These are phyloP conservation scores for Pythium brassicae DNA, from an alignment of 352 stramenopile species.

Conservation along the genomic window DNA sequence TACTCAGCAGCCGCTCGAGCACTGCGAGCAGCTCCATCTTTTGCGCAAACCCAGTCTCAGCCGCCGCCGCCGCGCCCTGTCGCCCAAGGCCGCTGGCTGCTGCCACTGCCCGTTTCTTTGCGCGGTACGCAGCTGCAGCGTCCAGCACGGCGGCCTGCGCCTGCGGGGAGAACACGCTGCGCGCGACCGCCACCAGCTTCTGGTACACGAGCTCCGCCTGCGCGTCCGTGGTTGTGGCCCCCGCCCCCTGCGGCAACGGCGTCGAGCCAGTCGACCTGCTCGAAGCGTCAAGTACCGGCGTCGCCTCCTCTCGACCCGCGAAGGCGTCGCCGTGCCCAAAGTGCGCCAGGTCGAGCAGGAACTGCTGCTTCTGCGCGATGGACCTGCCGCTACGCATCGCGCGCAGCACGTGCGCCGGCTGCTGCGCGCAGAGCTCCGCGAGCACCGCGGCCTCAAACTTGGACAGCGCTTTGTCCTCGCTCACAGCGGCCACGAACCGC, in stretches of 20 bases:
- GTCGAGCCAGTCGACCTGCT: not conserved
- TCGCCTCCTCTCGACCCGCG: not conserved
- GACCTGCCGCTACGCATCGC: conserved; percentile 24
- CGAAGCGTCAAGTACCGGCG: not conserved
- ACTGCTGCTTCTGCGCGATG: conserved; percentile 44
- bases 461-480: conserved; percentile 33
- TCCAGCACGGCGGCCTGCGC: conserved; percentile 45
- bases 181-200: conserved; percentile 48
- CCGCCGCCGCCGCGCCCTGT: not conserved
- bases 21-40: conserved; percentile 46
- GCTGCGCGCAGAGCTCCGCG: conserved; percentile 38
- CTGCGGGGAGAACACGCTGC: conserved; percentile 48
- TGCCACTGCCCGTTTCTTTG: conserved; percentile 3
- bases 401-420: conserved; percentile 25
- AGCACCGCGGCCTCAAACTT: conserved; percentile 45
- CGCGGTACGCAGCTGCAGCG: conserved; percentile 27
- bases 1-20: conserved; percentile 52
- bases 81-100: too few species aligned
- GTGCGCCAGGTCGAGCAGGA: conserved; percentile 28
- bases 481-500: conserved; percentile 30
- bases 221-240: conserved; percentile 11
- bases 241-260: not conserved
- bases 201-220: conserved; percentile 46
- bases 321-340: conserved; percentile 2
- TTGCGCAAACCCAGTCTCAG: conserved; percentile 16